Evolutionary conservation across 495 filamentous ascomycete species (phyloP).

Genomic region (Cenococcum geophilum): DNA sequence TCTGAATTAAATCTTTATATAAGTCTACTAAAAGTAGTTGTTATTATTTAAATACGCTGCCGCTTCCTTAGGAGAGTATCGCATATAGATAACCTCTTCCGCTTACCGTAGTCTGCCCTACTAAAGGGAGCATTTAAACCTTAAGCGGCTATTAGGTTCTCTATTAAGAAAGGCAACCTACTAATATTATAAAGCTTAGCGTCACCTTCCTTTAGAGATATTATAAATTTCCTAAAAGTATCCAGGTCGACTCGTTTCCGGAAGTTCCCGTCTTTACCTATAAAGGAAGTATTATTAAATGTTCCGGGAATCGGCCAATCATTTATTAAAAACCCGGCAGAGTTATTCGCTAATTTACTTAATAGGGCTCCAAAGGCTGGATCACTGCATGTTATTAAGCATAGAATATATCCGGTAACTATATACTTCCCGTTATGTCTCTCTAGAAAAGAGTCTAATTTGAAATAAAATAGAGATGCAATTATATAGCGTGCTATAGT

Average conservation of each 20-base stretch:
- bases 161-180: no score
- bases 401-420: no score
- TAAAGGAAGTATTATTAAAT: no score
- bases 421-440: conserved; percentile 8
- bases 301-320: conserved; percentile 1
- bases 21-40: no score
- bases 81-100: no score
- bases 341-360: conserved; percentile 10
- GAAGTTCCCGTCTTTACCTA: no score
- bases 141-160: no score
- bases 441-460: conserved; percentile 10
- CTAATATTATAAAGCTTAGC: conserved; percentile 16
- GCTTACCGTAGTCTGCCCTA: conserved; percentile 13
- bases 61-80: neutral
- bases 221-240: conserved; percentile 16
- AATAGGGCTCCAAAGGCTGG: conserved; percentile 10
- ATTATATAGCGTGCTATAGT: no score
- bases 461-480: conserved; percentile 14
- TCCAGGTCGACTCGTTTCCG: no score
- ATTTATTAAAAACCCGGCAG: conserved; percentile 14
- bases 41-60: neutral
- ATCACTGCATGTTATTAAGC: conserved; percentile 7
- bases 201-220: conserved; percentile 12
- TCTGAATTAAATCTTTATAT: no score
- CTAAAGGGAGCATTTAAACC: conserved; percentile 16